These are phyloP conservation scores for Petrea volubilis DNA, from an alignment of 257 asterid species.

Conservation along the genomic window DNA sequence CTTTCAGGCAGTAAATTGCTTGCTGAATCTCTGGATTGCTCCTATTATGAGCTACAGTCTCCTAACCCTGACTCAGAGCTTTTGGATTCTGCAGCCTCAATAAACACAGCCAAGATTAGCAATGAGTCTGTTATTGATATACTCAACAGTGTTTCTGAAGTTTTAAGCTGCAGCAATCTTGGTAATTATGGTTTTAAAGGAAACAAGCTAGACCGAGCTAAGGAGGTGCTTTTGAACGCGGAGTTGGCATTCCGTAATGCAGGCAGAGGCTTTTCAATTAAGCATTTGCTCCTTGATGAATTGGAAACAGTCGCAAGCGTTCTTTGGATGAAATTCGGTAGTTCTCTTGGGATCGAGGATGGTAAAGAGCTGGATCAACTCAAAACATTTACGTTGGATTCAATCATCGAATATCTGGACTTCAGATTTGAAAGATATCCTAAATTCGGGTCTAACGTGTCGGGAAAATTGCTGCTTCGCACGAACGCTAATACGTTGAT, in stretches of 20 bases:
- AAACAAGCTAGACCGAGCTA: conserved; percentile 52
- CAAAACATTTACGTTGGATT: conserved; percentile 58
- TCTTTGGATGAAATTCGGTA: conserved; percentile 65
- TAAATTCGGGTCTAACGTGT: conserved; percentile 38
- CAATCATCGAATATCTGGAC: conserved; percentile 64
- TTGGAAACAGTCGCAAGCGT: conserved; percentile 67
- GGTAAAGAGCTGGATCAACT: conserved; percentile 45
- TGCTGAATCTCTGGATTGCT: conserved; percentile 39
- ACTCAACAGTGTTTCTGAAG: conserved; percentile 55
- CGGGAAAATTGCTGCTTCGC: conserved; percentile 49
- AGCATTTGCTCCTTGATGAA: conserved; percentile 61
- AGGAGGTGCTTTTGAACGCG: conserved; percentile 61
- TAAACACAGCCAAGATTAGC: conserved; percentile 25
- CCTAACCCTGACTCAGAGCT: conserved; percentile 41
- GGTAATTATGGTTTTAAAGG: conserved; percentile 46
- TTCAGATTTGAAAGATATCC: conserved; percentile 44
- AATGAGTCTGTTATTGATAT: conserved; percentile 37
- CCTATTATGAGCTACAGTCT: conserved; percentile 25
- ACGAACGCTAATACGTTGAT: conserved; percentile 51
- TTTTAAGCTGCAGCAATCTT: conserved; percentile 43
- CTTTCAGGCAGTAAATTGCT: conserved; percentile 45
- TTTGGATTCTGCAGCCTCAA: conserved; percentile 51
- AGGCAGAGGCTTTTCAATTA: conserved; percentile 49
- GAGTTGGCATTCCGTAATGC: conserved; percentile 57
- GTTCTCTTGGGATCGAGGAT: conserved; percentile 47